Evolutionary conservation across 2,329 filamentous ascomycete species (phyloP), one percentile per base, ranked within the genome.

Genomic region (Pseudogymnoascus sp.): DNA sequence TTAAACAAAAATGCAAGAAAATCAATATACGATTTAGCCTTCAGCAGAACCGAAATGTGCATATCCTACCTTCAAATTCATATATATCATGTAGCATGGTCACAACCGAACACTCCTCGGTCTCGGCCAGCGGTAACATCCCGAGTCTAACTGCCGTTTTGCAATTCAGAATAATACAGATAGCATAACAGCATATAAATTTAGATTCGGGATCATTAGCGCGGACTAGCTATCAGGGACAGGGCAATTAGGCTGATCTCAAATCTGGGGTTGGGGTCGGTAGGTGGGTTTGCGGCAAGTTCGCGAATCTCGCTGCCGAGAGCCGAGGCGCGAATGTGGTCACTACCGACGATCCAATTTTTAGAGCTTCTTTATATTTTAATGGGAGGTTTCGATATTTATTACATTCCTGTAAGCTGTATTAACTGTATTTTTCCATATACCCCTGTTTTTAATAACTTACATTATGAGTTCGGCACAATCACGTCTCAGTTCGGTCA

Each of bases 401-500:
- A 30, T 52, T 30, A 30, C 45, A 30, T 55, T 30, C 22, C 5
- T 55, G n/a, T 25, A 19, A 19, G n/a, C 45, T 30, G 25, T 23
- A 19, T 35, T 52, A 35, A 33, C 41, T 49, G 38, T 41, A 23
- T 52, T 16, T 30, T 49, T 58, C 11, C 49, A 30, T 60, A 39
- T 62, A n/a, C n/a, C 22, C 35, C 16, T 16, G 58, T n/a, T 25
- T 36, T 45, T 60, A 42, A 28, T 19, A 16, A 60, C 8, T 23
- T 58, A 38, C 59, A 66, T 42, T 3, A 70, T 71, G 68, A 60
- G 64, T 22, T 62, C 66, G 22, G 64, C 65, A 60, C 62, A 64
- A 33, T 64, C 67, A 55, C 63, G 68, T 62, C 63, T 71, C 4
- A 61, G 64, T 49, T 76, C 76, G 11, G 76, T 79, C 65, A 67